Conservation (phyloP, 2,329 filamentous ascomycete genomes). For the Cyphellophora europaea region DNA sequence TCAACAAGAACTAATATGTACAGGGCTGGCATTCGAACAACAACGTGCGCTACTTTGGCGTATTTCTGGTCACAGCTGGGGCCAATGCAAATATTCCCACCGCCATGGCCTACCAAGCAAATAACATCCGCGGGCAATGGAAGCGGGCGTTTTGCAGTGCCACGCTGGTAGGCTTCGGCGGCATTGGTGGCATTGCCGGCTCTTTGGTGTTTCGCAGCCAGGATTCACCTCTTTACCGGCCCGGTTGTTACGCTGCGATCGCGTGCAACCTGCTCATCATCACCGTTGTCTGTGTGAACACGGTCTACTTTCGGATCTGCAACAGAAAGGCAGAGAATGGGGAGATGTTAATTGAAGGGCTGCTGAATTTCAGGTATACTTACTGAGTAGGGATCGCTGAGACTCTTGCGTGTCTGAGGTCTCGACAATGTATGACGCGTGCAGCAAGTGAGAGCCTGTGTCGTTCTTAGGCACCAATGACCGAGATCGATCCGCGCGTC, state of each 20-base stretch:
- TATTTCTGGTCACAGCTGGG: conserved; percentile 65
- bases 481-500: too few relatives aligned
- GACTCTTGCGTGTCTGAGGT: too few relatives aligned
- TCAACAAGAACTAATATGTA: too few relatives aligned
- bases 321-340: conserved; percentile 42
- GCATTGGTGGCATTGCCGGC: conserved; percentile 68
- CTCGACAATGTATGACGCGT: too few relatives aligned
- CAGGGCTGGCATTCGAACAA: conserved; percentile 48
- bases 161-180: conserved; percentile 32
- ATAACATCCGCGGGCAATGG: conserved; percentile 83
- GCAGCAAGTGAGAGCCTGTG: too few relatives aligned
- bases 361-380: conserved; percentile 28
- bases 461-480: too few relatives aligned
- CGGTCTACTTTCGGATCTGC: conserved; percentile 42
- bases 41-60: conserved; percentile 58
- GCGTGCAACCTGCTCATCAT: conserved; percentile 51
- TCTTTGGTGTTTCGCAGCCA: too few relatives aligned
- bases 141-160: conserved; percentile 53
- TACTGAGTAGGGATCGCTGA: too few relatives aligned
- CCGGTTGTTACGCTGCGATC: conserved; percentile 25
- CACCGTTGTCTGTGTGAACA: conserved; percentile 41
- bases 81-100: conserved; percentile 68
- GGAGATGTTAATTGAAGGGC: conserved; percentile 40
- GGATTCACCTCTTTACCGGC: conserved; percentile 24
- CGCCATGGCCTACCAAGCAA: conserved; percentile 69